Evolutionary conservation across 2,329 filamentous ascomycete genomes (phyloP), one percentile per base, ranked within the genome.

Genomic region (Diaporthe amygdali): DNA sequence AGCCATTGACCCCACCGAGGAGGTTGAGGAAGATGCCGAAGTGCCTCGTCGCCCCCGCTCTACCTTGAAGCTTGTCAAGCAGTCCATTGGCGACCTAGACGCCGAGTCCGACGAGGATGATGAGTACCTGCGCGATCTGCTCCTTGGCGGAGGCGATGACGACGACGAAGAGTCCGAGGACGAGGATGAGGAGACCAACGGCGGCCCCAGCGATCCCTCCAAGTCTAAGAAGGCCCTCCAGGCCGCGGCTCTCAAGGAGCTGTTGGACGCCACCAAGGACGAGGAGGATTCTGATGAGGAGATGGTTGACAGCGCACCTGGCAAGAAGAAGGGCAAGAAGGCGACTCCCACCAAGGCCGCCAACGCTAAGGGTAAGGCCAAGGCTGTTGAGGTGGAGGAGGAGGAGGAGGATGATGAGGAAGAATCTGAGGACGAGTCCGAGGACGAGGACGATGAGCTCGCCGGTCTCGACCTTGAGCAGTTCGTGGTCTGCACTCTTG

Each of bases 401-500:
- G n/a, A n/a, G n/a, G n/a, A n/a, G n/a, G n/a, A n/a, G n/a, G 88
- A 89, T 15, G 86, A 90, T 59, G 86, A 88, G 56, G 87, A 88
- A 4, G 88, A 89, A 61, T 86, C 84, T 0, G 84, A 86, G 1
- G 85, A 85, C 2, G 87, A 89, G 2, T 56, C 56, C 2, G 71
- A 72, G 20, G 59, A 56, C 4, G 71, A 71, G n/a, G 86, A 89
- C 15, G 87, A 89, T 32, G 89, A 90, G 39, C 89, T 92, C 68
- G 88, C 89, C 71, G 89, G 88, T 32, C 83, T 89, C 67, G 90
- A 94, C 78, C 86, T 96, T 67, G 94, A 98, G 82, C 94, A 98
- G 86, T 94, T 94, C 78, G 95, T 98, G 76, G 86, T 99, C 77
- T 99, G 96, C 90, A 99, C 96, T 74, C 90, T 99, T 68, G 95